Evolutionary conservation across 257 asterid species (phyloP).

Genomic region (Salvia rosmarinus): DNA sequence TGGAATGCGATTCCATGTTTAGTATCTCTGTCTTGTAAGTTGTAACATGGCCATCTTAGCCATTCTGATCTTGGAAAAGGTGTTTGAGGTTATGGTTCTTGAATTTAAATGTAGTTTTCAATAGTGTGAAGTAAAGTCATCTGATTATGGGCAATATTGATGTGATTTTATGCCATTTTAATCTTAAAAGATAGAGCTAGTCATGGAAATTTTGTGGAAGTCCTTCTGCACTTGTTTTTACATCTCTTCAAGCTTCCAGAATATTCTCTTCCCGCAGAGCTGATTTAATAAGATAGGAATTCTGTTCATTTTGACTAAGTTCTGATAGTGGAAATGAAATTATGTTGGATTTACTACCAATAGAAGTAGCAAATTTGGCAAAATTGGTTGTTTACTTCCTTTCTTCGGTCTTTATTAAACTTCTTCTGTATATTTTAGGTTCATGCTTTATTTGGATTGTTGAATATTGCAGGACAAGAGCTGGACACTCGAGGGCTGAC

Average conservation of each 20-base stretch:
- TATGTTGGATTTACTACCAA: background rate
- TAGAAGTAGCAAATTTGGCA: background rate
- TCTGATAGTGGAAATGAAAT: background rate
- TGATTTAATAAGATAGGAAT: background rate
- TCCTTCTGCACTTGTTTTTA: constrained; percentile 5
- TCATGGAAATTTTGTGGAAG: background rate
- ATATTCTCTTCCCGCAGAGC: too few species aligned
- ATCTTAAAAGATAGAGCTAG: constrained; percentile 5
- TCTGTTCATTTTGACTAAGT: background rate
- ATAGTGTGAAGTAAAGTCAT: background rate
- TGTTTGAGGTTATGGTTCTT: background rate
- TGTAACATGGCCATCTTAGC: background rate
- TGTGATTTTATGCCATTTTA: background rate
- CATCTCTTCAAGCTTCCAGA: constrained; percentile 44
- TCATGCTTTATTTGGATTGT: constrained; percentile 24
- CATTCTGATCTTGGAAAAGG: constrained; percentile 17
- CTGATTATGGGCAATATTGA: background rate
- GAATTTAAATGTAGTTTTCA: background rate
- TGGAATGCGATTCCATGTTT: background rate
- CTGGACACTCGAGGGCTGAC: constrained; percentile 90
- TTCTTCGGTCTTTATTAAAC: constrained; percentile 1
- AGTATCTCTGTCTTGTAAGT: background rate
- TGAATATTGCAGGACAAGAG: constrained; percentile 69
- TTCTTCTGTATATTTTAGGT: constrained; percentile 2
- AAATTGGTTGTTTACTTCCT: background rate